phyloP scores from a whole-genome alignment of 192 early-diverging fungal species.

The Coemansia sp. region DNA sequence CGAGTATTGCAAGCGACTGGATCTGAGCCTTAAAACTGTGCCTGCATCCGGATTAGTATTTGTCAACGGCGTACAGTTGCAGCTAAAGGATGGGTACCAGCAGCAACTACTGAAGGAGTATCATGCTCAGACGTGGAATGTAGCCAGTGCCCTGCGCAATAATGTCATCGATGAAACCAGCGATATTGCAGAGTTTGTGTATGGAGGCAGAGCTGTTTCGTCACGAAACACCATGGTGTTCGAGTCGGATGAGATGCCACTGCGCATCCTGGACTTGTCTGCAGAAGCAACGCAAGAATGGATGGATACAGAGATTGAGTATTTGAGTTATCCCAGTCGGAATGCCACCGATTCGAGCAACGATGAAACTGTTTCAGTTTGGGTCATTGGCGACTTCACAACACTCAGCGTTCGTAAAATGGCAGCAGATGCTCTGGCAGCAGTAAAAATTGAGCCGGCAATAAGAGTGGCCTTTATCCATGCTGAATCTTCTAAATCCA shows the following conservation, averaged over 20 bases:
- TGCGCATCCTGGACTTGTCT: conserved; percentile 32
- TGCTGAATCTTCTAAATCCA: conserved; percentile 13
- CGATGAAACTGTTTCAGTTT: conserved; percentile 7
- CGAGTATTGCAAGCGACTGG: conserved; percentile 40
- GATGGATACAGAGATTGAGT: conserved; percentile 22
- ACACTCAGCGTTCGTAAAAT: conserved; percentile 51
- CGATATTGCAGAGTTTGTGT: conserved; percentile 69
- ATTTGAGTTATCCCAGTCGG: conserved; percentile 11
- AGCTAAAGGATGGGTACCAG: conserved; percentile 61
- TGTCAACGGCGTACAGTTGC: conserved; percentile 76
- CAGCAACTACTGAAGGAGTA: conserved; percentile 55
- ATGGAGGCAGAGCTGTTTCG: conserved; percentile 59
- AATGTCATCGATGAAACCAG: conserved; percentile 55
- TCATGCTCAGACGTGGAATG: conserved; percentile 53
- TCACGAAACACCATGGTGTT: conserved; percentile 60
- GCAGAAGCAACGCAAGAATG: conserved; percentile 11
- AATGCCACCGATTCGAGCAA: not conserved
- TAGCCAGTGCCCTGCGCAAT: conserved; percentile 54
- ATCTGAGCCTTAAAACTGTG: conserved; percentile 26
- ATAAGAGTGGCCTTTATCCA: conserved; percentile 44
- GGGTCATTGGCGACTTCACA: conserved; percentile 61
- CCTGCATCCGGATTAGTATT: conserved; percentile 58
- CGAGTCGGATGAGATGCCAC: conserved; percentile 34
- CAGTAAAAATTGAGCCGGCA: conserved; percentile 17
- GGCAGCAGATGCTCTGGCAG: conserved; percentile 54